Evolutionary conservation across 1,284 basidiomycete species (phyloP).

Genomic region (Peniophora sp.): DNA sequence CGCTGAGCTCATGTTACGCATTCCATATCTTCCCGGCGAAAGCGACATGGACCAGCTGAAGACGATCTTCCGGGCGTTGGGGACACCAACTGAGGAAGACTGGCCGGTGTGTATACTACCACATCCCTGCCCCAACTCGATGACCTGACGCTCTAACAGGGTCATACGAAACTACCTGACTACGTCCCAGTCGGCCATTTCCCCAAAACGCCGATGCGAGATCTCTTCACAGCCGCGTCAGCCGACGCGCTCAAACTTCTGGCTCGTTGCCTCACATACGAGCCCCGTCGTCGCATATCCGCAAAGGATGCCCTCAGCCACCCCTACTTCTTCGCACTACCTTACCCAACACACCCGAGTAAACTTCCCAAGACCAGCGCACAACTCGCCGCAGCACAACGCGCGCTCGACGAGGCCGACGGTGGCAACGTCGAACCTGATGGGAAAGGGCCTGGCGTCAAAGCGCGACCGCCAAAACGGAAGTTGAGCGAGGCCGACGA

Average conservation of each 20-base stretch:
- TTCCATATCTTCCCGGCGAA: constrained; percentile 88
- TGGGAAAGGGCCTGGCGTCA: constrained; percentile 27
- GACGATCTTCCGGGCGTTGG: constrained; percentile 89
- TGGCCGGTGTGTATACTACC: constrained; percentile 70
- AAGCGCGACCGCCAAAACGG: constrained; percentile 35
- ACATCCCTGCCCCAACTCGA: neutral
- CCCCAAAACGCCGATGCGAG: constrained; percentile 73
- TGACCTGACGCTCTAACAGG: constrained; percentile 38
- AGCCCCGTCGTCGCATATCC: constrained; percentile 77
- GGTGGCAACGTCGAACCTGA: constrained; percentile 46
- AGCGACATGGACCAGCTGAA: constrained; percentile 95
- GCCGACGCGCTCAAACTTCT: constrained; percentile 84
- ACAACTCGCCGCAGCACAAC: constrained; percentile 30
- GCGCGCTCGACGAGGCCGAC: constrained; percentile 66
- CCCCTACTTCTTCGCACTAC: constrained; percentile 71
- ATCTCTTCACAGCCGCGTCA: constrained; percentile 87
- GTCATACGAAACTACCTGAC: constrained; percentile 84
- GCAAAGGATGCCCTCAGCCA: constrained; percentile 75
- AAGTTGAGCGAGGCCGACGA: constrained; percentile 33
- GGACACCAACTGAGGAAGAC: constrained; percentile 91
- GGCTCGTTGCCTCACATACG: constrained; percentile 73
- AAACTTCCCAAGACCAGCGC: constrained; percentile 71
- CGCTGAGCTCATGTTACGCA: constrained; percentile 92
- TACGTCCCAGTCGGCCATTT: constrained; percentile 80
- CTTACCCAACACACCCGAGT: constrained; percentile 74